phyloP scores from a whole-genome alignment of 345 rosid species.

The Syzygium grande region DNA sequence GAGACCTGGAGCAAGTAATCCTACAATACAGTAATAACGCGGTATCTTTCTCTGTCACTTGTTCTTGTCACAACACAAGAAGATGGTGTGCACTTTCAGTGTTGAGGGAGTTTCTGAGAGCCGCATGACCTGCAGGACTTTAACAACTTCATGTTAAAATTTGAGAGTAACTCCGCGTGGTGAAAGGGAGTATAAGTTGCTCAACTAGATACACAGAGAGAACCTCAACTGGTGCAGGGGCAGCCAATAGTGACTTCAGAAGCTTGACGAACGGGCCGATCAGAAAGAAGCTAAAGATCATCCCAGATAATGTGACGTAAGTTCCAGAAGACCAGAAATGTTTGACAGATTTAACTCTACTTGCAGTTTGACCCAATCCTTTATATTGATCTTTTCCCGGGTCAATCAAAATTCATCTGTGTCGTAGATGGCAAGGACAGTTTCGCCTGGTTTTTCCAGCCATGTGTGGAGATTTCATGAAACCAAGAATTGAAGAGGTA shows the following conservation, averaged over 20 bases:
- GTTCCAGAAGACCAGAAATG: not conserved
- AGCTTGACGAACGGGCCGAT: constrained; percentile 21
- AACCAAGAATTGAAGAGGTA: constrained; percentile 38
- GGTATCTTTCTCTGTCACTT: constrained; percentile 1
- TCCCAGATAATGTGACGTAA: constrained; percentile 24
- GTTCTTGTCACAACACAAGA: not conserved
- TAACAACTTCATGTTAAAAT: constrained; percentile 23
- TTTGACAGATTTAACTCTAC: not conserved
- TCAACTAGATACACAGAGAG: not conserved
- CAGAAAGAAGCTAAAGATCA: constrained; percentile 22
- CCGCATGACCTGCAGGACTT: constrained; percentile 10
- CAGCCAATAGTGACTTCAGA: not conserved
- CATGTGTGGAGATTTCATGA: constrained; percentile 30
- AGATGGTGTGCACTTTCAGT: not conserved
- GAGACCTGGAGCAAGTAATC: constrained; percentile 9
- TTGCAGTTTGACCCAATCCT: not conserved
- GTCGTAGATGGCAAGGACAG: constrained; percentile 23
- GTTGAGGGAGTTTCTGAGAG: not conserved
- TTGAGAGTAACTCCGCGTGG: not conserved
- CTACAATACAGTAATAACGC: constrained; percentile 13
- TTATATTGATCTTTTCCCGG: not conserved
- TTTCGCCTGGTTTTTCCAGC: constrained; percentile 5
- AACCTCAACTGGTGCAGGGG: not conserved
- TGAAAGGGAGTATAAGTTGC: not conserved
- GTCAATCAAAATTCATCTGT: not conserved